phyloP scores from a whole-genome alignment of 805 yeast genomes.

The Sugiyamaella chiloensis region DNA sequence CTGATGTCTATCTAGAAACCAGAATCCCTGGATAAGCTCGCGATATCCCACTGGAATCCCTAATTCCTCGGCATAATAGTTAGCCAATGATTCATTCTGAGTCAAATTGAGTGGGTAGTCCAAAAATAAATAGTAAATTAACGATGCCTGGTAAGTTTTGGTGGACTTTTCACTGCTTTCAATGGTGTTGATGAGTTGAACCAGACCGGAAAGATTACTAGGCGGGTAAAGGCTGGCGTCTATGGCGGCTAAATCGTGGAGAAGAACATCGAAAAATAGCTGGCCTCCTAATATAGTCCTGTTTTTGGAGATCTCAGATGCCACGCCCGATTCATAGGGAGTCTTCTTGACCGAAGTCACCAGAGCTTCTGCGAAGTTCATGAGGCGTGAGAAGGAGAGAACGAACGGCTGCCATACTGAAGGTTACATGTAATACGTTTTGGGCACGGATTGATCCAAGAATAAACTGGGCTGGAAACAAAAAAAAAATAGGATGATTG shows the following conservation, averaged over 20 bases:
- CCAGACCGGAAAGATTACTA: conserved; percentile 8
- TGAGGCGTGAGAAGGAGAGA: not conserved
- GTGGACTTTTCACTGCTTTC: conserved; percentile 10
- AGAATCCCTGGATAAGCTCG: conserved; percentile 21
- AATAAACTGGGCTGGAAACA: too few relatives aligned
- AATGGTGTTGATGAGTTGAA: conserved; percentile 14
- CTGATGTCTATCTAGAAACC: conserved; percentile 22
- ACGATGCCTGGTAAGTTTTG: conserved; percentile 17
- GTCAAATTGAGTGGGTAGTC: conserved; percentile 19
- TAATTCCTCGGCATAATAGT: conserved; percentile 21
- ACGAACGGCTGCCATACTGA: too few relatives aligned
- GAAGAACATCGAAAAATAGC: conserved; percentile 22
- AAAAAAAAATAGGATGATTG: too few relatives aligned
- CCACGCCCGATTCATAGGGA: conserved; percentile 9
- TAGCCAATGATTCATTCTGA: conserved; percentile 18
- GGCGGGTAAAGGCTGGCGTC: conserved; percentile 23
- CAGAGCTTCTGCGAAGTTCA: conserved; percentile 19
- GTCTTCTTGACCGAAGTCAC: conserved; percentile 10
- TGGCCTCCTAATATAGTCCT: conserved; percentile 16
- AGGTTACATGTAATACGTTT: too few relatives aligned
- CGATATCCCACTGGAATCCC: conserved; percentile 21
- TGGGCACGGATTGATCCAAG: too few relatives aligned
- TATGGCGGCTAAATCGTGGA: conserved; percentile 12
- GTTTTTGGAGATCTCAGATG: conserved; percentile 3
- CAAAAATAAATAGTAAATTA: conserved; percentile 22